These are phyloP conservation scores for Tulasnella sp. DNA, from an alignment of 768 basidiomycete genomes.

Conservation along the genomic window DNA sequence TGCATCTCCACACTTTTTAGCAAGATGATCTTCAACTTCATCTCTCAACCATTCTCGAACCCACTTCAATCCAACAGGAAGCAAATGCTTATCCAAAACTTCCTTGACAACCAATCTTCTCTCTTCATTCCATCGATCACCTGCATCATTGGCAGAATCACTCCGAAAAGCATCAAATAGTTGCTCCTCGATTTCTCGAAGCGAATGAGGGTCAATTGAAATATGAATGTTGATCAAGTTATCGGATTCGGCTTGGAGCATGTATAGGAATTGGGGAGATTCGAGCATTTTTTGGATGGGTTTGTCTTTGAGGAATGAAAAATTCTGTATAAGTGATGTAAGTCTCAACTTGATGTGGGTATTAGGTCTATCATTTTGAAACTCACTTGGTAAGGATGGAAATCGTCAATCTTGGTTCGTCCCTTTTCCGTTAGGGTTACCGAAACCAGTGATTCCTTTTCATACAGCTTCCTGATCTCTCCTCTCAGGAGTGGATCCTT, in stretches of 20 bases:
- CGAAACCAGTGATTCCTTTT: constrained; percentile 57
- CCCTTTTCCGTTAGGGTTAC: constrained; percentile 84
- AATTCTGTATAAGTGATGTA: constrained; percentile 41
- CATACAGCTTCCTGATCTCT: constrained; percentile 62
- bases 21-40: constrained; percentile 77
- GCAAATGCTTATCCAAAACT: constrained; percentile 63
- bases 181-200: constrained; percentile 54
- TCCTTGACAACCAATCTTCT: constrained; percentile 66
- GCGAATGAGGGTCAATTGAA: constrained; percentile 46
- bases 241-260: constrained; percentile 82
- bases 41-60: constrained; percentile 76
- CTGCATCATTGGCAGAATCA: constrained; percentile 70
- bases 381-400: constrained; percentile 35
- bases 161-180: constrained; percentile 76
- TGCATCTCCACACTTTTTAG: constrained; percentile 48
- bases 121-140: constrained; percentile 83
- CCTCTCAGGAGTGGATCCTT: constrained; percentile 82
- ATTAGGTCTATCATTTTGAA: constrained; percentile 18
- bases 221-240: constrained; percentile 70
- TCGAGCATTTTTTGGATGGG: constrained; percentile 55
- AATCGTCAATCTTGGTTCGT: constrained; percentile 33
- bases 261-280: constrained; percentile 73
- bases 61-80: constrained; percentile 81
- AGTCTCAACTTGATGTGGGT: constrained; percentile 2
- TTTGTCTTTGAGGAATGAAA: constrained; percentile 87